Base-by-base conservation (phyloP, 495 filamentous ascomycete species). In the Aspergillus nanangensis region DNA sequence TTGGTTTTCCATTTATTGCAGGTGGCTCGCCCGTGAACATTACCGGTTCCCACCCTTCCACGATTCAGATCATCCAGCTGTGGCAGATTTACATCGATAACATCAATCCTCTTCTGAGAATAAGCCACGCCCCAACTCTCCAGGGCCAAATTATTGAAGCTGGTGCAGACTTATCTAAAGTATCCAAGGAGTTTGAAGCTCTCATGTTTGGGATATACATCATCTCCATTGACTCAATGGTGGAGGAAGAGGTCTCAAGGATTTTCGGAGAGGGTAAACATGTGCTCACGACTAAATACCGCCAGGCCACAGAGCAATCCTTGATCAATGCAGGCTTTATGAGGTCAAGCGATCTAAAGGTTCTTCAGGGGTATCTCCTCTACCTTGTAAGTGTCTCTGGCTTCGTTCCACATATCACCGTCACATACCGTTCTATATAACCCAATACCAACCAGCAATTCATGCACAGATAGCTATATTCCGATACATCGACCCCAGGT, bases 181-280 rank as follows among this genome's bases (percentile, higher is more conserved):
- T 79, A n/a, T 67, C 70, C 1, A 71, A 66, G 17, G 67, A 60
- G 5, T 69, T 67, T 1, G 85, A 90, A 46, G 78, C 78, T 4
- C 53, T 91, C 8, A 72, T 89, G 62, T 91, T 91, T 44, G 66
- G 79, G 5, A 83, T 91, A 18, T 91, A 91, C 53, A 82, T 82
- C 53, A 77, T 78, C 25, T 76, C 82, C 0, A 74, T 84, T 11
- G 82, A 76, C 0, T 82, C 81, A 5, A 69, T 87, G 60, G 67
- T 73, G 20, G 40, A 60, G 8, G 47, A 58, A 0, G 47, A 57
- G 9, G 58, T 62, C 24, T 41, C 31, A 19, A 39, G 10, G 5
- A 37, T 23, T 2, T 48, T 65, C 20, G 50, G 40, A 15, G 38
- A 44, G 34, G 13, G 14, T 3, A 51, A 53, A 9, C 11, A 17